Evolutionary conservation across 2,329 filamentous ascomycete species (phyloP), one percentile per base, ranked within the genome.

Genomic region (Ophiostoma sp.): DNA sequence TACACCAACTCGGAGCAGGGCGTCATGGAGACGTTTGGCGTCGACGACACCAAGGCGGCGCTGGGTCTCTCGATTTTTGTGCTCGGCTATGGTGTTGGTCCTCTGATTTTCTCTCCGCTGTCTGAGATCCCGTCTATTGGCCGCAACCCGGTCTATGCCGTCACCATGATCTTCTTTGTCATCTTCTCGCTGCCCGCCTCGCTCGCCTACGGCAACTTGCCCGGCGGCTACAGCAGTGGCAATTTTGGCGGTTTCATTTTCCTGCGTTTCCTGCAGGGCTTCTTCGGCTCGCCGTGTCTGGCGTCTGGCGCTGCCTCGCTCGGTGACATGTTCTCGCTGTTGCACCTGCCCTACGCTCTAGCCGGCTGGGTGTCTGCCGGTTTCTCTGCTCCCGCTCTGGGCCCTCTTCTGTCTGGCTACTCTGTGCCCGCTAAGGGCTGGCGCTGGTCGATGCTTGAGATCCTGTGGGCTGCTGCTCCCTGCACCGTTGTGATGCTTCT

Each of bases 281-380:
- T 87, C 8, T 91, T 91, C 77, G 90, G 89, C 4, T 88, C 88
- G 0, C 88, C 88, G 0, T 87, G 89, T 0, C 80, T 92, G 74
- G 90, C 89, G 8, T 91, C 91, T 76, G 86, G 87, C 0, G 88
- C 88, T 2, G 90, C 89, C 76, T 85, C 89, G 33, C 87, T 91
- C 76, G 89, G 89, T 55, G 90, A 92, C 78, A 87, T 91, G 81
- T 91, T 90, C 77, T 78, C 82, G 8, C 85, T 86, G 2, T 80
- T 82, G 0, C 81, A 90, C 75, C 83, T 84, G 8, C 86, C 97
- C 52, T 98, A 93, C 90, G 89, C 87, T 75, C 90, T 97, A 68
- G 94, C 93, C 0, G 94, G 94, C 0, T 88, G 97, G 81, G 97
- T 97, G 78, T 42, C 71, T 0, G 75, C 73, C 15, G 68, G 59